Base-by-base conservation (phyloP, 768 basidiomycete genomes). In the Agaricus blazei region DNA sequence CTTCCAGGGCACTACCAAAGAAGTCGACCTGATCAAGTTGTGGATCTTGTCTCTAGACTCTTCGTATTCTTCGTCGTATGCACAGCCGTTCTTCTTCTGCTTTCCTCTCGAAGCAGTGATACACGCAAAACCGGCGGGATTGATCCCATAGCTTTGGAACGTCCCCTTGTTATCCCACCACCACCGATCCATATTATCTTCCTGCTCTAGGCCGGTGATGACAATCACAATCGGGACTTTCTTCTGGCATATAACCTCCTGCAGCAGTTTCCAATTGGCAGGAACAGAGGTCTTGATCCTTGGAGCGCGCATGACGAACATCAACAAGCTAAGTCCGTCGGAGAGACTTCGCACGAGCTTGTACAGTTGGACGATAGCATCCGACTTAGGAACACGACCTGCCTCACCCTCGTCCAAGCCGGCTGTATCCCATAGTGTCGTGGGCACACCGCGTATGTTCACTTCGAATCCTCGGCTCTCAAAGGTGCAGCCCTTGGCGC, bases 291-390 rank as follows among this genome's bases (percentile, higher is more conserved):
- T 62, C 48, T 63, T 65, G 53, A 75, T 64, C 52, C 73, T 63
- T n/a, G 75, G 69, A 24, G 68, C 72, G 6, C 70, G 71, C 60
- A 75, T 70, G 43, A 70, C 70, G 59, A 70, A 76, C 15, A 77
- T 59, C 41, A 77, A 68, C 31, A 77, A 65, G 63, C 65, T 68
- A 51, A 78, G 56, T 15, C 76, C 73, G 15, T 52, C 56, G 1
- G 67, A 57, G 23, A 78, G 64, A 9, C 60, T 67, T 9, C 65
- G 67, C 34, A 79, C 63, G 37, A 79, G 60, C 2, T 37, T 29
- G 53, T 63, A 68, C 14, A 69, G 60, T 23, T 63, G 56, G 8
- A 57, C 51, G 19, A 69, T 61, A 8, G 68, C 68, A 1, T 65
- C 47, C 9, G 60, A 47, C 7, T 62, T 62, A 1, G 43, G 36